Evolutionary conservation across 192 early-diverging fungal species (phyloP).

Genomic region (Mortierella claussenii): DNA sequence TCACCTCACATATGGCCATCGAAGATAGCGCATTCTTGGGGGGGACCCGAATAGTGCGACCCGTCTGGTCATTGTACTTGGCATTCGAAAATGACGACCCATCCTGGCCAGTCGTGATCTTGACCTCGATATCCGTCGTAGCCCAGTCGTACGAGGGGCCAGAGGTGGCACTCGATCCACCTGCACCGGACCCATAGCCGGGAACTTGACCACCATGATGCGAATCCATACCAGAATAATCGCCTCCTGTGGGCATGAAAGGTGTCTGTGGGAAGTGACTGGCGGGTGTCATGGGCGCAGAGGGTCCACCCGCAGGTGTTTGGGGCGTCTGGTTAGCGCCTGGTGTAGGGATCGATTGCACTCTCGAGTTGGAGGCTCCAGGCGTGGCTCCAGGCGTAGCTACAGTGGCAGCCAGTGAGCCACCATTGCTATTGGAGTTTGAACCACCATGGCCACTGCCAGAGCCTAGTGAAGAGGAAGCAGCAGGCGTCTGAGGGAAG

Average conservation of each 20-base stretch:
- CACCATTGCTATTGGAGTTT: conserved; percentile 15
- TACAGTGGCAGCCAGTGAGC: conserved; percentile 24
- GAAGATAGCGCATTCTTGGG: conserved; percentile 36
- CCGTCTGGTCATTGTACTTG: conserved; percentile 61
- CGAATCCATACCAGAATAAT: conserved; percentile 57
- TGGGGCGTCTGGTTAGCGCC: conserved; percentile 58
- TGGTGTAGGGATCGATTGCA: conserved; percentile 60
- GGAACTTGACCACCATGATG: conserved; percentile 57
- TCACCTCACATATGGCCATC: conserved; percentile 57
- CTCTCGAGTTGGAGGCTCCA: conserved; percentile 32
- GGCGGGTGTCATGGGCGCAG: conserved; percentile 60
- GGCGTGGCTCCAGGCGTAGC: conserved; percentile 51
- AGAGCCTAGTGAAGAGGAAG: conserved; percentile 57
- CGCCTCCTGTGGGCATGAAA: conserved; percentile 61
- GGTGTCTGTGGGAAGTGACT: conserved; percentile 57
- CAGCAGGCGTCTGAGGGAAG: conserved; percentile 66
- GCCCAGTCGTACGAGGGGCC: conserved; percentile 57
- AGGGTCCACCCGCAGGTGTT: conserved; percentile 54
- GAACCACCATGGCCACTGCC: conserved; percentile 19
- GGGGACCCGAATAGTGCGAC: conserved; percentile 62
- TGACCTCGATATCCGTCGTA: conserved; percentile 67
- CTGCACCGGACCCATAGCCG: conserved; percentile 47
- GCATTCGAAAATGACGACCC: conserved; percentile 44
- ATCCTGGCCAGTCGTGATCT: conserved; percentile 27
- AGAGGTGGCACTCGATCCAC: conserved; percentile 9